These are phyloP conservation scores for Tricholoma saponaceum DNA, from an alignment of 768 basidiomycete genomes.

Conservation along the genomic window DNA sequence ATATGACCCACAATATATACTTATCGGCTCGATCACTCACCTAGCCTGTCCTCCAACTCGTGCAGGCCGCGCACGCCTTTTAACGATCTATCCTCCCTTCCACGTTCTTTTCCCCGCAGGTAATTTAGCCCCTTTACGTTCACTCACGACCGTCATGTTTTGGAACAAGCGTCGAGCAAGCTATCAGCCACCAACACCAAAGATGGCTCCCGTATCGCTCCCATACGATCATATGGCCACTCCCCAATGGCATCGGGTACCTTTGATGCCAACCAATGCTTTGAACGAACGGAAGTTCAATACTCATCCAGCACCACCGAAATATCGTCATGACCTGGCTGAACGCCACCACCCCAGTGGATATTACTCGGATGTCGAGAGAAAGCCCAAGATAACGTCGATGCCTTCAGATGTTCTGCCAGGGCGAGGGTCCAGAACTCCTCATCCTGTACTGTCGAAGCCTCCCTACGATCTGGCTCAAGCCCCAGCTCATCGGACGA, in stretches of 20 bases:
- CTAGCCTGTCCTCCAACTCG: conserved; percentile 29
- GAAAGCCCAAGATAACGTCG: conserved; percentile 15
- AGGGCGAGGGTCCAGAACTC: conserved; percentile 20
- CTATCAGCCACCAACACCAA: conserved; percentile 30
- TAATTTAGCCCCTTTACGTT: conserved; percentile 10
- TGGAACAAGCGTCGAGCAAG: conserved; percentile 22
- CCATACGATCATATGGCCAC: conserved; percentile 23
- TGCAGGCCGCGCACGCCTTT: conserved; percentile 25
- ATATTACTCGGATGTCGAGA: conserved; percentile 13
- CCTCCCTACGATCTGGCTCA: conserved; percentile 1
- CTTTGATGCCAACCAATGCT: conserved; percentile 2
- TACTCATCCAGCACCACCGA: neutral
- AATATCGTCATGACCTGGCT: neutral
- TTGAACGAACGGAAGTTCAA: neutral
- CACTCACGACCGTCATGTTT: conserved; percentile 27
- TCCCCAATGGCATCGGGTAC: conserved; percentile 12
- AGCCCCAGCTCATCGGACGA: conserved; percentile 1
- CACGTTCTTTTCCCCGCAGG: conserved; percentile 5
- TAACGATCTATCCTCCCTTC: conserved; percentile 19
- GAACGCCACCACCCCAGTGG: neutral
- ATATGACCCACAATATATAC: conserved; percentile 5
- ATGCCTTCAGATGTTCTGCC: conserved; percentile 15
- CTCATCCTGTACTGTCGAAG: conserved; percentile 10
- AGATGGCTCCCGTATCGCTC: conserved; percentile 24
- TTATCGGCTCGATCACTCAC: conserved; percentile 19